Evolutionary conservation across 768 basidiomycete species (phyloP).

Genomic region (Chalciporus sphaerocephalus): DNA sequence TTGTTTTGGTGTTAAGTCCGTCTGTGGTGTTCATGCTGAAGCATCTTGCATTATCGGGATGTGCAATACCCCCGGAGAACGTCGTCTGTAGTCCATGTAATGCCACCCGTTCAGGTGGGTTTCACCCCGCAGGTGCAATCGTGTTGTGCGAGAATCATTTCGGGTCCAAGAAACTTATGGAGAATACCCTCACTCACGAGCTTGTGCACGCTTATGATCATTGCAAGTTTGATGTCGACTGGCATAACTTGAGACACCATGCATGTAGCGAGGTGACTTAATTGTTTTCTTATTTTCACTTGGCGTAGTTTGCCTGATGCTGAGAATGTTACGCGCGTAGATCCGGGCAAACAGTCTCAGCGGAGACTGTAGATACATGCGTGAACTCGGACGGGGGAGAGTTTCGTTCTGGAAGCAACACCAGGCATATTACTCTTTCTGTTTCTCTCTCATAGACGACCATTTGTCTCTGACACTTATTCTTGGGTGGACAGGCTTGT

Average conservation of each 20-base stretch:
- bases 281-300: background rate
- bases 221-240: constrained; percentile 90
- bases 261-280: constrained; percentile 90
- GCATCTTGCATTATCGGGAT: constrained; percentile 73
- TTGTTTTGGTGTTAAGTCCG: too few species aligned
- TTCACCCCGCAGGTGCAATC: constrained; percentile 75
- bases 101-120: constrained; percentile 69
- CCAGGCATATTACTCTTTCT: constrained; percentile 53
- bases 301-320: background rate
- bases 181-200: constrained; percentile 90
- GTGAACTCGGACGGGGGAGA: constrained; percentile 77
- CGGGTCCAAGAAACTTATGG: constrained; percentile 80
- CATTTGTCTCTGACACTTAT: constrained; percentile 1
- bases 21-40: constrained; percentile 87
- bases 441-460: constrained; percentile 4
- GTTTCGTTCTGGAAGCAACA: constrained; percentile 88
- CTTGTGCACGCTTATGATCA: constrained; percentile 95
- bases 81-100: constrained; percentile 86
- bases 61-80: constrained; percentile 63
- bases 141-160: constrained; percentile 84
- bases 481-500: constrained; percentile 56
- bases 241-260: constrained; percentile 86
- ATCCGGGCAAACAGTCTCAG: constrained; percentile 93
- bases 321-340: constrained; percentile 45
- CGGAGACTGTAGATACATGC: constrained; percentile 85